Conservation (phyloP, 495 filamentous ascomycete species). For the Podospora comata region DNA sequence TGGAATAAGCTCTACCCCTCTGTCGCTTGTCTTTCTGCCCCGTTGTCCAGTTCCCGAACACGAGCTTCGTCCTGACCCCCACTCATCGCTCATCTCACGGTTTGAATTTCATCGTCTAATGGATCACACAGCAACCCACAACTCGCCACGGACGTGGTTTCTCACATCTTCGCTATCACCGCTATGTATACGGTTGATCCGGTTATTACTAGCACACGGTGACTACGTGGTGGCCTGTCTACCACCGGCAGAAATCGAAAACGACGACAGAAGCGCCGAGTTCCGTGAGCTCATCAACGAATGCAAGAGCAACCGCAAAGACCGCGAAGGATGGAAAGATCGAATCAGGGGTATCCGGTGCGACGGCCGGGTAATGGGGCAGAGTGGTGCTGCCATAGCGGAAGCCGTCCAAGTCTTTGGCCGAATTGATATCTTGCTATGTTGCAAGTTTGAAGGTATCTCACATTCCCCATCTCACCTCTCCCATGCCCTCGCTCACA, state of each 20-base stretch:
- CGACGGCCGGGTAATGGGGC: constrained; percentile 55
- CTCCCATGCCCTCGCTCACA: background rate
- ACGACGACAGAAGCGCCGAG: constrained; percentile 54
- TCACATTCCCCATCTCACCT: constrained; percentile 38
- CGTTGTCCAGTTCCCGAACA: background rate
- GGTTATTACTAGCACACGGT: constrained; percentile 76
- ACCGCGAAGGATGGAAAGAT: constrained; percentile 57
- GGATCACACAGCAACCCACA: constrained; percentile 51
- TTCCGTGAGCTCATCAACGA: constrained; percentile 57
- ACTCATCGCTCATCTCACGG: background rate
- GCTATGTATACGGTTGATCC: constrained; percentile 66
- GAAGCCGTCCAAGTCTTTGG: constrained; percentile 82
- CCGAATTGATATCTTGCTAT: constrained; percentile 81
- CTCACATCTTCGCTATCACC: constrained; percentile 80
- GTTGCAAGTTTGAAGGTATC: constrained; percentile 69
- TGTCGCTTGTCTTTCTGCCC: background rate
- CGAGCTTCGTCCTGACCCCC: constrained; percentile 5
- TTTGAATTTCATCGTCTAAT: constrained; percentile 32
- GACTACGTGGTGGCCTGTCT: constrained; percentile 81
- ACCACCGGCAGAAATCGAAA: constrained; percentile 62
- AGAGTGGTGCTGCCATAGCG: constrained; percentile 78
- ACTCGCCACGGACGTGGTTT: constrained; percentile 75
- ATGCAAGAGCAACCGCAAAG: constrained; percentile 53
- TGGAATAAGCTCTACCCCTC: constrained; percentile 7
- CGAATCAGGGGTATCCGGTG: constrained; percentile 54